These are phyloP conservation scores for Thuidium tamariscinum DNA, from an alignment of 225 moss, liverwort and hornwort species.

Conservation along the genomic window DNA sequence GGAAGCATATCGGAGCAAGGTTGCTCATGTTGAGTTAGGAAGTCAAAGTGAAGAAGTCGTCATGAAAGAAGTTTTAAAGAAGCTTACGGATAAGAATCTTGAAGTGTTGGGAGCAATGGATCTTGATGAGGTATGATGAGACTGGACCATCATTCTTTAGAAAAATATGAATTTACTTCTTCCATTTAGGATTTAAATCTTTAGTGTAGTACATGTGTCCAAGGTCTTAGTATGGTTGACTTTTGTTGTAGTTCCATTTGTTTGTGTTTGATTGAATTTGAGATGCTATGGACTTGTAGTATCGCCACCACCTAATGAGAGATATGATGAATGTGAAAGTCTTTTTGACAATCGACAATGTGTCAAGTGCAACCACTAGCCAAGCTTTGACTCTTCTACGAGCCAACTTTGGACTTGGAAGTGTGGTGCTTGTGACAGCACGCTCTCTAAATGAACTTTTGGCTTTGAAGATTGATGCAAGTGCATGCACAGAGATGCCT, in stretches of 20 bases:
- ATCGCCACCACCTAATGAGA: neutral
- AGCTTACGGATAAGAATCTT: neutral
- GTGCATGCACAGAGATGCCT: neutral
- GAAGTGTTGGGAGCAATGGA: neutral
- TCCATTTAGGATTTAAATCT: no score
- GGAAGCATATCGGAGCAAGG: neutral
- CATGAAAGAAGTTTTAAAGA: neutral
- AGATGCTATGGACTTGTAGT: neutral
- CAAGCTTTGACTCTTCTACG: neutral
- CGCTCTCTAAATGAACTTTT: neutral
- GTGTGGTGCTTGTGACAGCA: constrained; percentile 2
- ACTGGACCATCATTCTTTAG: neutral
- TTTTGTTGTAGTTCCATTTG: neutral
- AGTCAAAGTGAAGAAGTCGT: neutral
- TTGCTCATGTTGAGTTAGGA: neutral
- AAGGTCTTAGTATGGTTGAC: neutral
- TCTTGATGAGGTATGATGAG: neutral
- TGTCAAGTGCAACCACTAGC: neutral
- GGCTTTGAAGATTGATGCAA: neutral
- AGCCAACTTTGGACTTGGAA: neutral
- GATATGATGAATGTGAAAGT: neutral
- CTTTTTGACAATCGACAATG: constrained; percentile 4
- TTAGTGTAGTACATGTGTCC: neutral
- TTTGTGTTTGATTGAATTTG: neutral
- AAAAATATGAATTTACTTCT: no score